phyloP scores from a whole-genome alignment of 371 early-diverging fungal species.

The Mortierella sp. region DNA sequence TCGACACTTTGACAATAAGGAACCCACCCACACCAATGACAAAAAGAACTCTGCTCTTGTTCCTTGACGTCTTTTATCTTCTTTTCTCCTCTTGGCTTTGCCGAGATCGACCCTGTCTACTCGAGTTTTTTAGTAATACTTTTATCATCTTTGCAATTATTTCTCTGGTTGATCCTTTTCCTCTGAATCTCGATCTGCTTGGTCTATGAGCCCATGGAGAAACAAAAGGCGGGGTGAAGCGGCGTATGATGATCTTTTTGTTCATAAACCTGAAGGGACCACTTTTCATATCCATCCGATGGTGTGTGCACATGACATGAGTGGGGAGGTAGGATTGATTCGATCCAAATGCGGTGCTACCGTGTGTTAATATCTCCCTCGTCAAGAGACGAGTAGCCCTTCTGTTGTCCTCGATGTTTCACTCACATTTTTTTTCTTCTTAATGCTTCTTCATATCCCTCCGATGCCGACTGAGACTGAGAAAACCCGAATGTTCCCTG shows the following conservation, averaged over 20 bases:
- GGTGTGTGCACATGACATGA: background rate
- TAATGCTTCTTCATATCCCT: background rate
- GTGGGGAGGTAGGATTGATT: background rate
- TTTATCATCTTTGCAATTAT: too few species aligned
- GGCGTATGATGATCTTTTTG: constrained; percentile 17
- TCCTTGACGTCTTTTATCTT: constrained; percentile 3
- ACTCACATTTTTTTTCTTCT: background rate
- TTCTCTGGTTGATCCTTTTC: background rate
- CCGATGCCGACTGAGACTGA: constrained; percentile 3
- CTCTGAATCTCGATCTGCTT: background rate
- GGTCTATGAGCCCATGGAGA: background rate
- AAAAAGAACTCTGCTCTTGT: background rate
- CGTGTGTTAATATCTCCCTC: too few species aligned
- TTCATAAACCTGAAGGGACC: constrained; percentile 29
- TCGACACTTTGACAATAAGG: background rate
- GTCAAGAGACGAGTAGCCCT: background rate
- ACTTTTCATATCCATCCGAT: background rate
- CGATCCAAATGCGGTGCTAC: background rate
- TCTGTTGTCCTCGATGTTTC: background rate
- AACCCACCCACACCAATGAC: background rate
- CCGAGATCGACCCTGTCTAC: background rate
- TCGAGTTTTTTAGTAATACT: background rate
- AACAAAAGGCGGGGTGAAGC: background rate
- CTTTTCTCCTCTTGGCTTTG: constrained; percentile 3
- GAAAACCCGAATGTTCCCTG: background rate